Conservation (phyloP, 495 filamentous ascomycete genomes). For the Talaromyces liani region DNA sequence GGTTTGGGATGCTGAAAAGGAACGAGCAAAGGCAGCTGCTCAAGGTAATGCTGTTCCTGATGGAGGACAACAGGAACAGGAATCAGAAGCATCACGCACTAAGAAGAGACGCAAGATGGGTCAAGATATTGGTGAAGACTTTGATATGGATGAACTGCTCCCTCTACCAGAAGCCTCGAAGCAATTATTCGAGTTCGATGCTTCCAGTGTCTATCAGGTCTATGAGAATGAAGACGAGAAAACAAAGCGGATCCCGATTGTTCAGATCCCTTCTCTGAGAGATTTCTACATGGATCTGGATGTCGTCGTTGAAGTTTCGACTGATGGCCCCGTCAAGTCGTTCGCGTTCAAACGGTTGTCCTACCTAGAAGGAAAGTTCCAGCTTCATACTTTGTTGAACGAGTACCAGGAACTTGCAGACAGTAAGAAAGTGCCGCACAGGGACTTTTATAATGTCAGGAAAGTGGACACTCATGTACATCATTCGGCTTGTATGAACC, state of each 20-base stretch:
- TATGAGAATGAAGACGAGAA: constrained; percentile 54
- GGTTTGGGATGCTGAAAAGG: constrained; percentile 71
- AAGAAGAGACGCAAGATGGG: constrained; percentile 73
- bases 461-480: constrained; percentile 99
- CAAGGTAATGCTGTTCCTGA: background rate
- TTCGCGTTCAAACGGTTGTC: constrained; percentile 92
- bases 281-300: constrained; percentile 98
- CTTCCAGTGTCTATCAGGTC: constrained; percentile 83
- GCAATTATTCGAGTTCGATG: constrained; percentile 73
- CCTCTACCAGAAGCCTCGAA: constrained; percentile 59
- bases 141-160: constrained; percentile 65
- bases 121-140: constrained; percentile 85
- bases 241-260: constrained; percentile 56
- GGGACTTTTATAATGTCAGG: constrained; percentile 97
- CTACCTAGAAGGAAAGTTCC: constrained; percentile 94
- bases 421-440: constrained; percentile 92
- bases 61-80: constrained; percentile 8
- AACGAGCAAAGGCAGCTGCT: constrained; percentile 20
- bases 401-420: constrained; percentile 97
- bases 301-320: constrained; percentile 70
- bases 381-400: constrained; percentile 84
- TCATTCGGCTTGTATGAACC: constrained; percentile 99
- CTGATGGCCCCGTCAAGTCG: constrained; percentile 92
- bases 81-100: constrained; percentile 15
- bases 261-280: constrained; percentile 77